phyloP scores from a whole-genome alignment of 371 early-diverging fungal species.

The Mortierella sp. region DNA sequence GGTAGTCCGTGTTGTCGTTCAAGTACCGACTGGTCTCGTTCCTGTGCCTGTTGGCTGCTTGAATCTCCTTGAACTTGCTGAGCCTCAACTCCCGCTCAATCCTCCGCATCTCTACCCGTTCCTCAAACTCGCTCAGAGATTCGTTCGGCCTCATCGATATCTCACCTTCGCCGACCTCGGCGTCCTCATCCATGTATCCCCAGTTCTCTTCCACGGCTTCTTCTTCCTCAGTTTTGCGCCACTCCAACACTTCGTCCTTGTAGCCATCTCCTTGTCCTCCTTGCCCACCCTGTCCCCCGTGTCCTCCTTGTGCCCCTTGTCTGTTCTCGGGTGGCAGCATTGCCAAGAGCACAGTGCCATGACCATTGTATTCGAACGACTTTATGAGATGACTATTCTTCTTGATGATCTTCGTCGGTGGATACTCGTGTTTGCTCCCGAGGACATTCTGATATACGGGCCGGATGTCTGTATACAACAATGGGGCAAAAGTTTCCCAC shows the following conservation, averaged over 20 bases:
- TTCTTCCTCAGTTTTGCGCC: slow-evolving; percentile 13
- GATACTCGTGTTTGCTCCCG: slow-evolving; percentile 24
- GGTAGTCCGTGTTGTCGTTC: slow-evolving; percentile 34
- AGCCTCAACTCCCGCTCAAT: neutral
- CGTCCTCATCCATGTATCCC: slow-evolving; percentile 31
- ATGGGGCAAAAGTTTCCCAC: slow-evolving; percentile 34
- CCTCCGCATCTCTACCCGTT: slow-evolving; percentile 9
- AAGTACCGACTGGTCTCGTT: slow-evolving; percentile 26
- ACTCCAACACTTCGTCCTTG: slow-evolving; percentile 6
- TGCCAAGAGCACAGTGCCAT: slow-evolving; percentile 19
- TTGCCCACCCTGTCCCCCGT: too few species aligned
- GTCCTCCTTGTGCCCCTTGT: too few species aligned
- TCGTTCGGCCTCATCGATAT: slow-evolving; percentile 5
- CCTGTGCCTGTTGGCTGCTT: slow-evolving; percentile 15
- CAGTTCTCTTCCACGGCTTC: slow-evolving; percentile 18
- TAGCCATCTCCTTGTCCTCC: neutral
- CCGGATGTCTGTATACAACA: slow-evolving; percentile 25
- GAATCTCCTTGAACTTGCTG: neutral
- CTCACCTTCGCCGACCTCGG: neutral
- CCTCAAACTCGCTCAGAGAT: slow-evolving; percentile 32
- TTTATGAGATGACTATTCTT: slow-evolving; percentile 35
- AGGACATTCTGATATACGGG: slow-evolving; percentile 39
- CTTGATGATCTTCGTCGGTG: slow-evolving; percentile 11
- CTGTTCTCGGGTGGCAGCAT: slow-evolving; percentile 18
- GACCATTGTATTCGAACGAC: slow-evolving; percentile 46